Evolutionary conservation across 2,329 filamentous ascomycete species (phyloP), one percentile per base, ranked within the genome.

Genomic region (Zymoseptoria pseudotritici): DNA sequence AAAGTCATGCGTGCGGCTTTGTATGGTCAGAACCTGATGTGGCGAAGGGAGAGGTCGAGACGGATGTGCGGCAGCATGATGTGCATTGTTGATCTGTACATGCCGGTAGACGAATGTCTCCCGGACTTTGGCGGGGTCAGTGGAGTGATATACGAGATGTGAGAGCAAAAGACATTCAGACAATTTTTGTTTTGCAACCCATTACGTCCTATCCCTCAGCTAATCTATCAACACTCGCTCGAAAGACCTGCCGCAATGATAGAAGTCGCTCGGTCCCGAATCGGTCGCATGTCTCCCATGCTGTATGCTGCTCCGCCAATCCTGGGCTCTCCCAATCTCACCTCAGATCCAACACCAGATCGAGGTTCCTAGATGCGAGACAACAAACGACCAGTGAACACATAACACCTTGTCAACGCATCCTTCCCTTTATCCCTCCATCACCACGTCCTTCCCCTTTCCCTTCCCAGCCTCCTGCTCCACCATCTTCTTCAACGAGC

Each of bases 401-500:
- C 17, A 46, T 46, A 46, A 17, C 11, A n/a, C 36, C 36, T 1
- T n/a, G 7, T 17, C 13, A 17, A 5, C 13, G 13, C 13, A n/a
- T 46, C 36, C 13, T 46, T n/a, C 36, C 36, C 36, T 17, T n/a
- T 4, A 46, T 7, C 36, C 50, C 20, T 52, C 50, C 50, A 52
- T 24, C 17, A 52, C n/a, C 7, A 24, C 22, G 20, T 21, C 50
- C 19, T 54, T 26, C 13, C 11, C 53, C 19, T 42, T 42, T n/a
- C 11, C 42, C 36, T 21, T 26, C 22, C 1, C 26, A 42, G 10
- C 55, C 53, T 57, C 50, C 54, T 36, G 54, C 49, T 49, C 50
- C 52, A 53, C 62, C 59, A 64, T 55, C 36, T 50, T 54, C 55
- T 57, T 50, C 52, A 65, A 50, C 53, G 57, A 57, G 50, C 65